Evolutionary conservation across 768 basidiomycete species (phyloP).

Genomic region (Macrolepiota dolichaula): DNA sequence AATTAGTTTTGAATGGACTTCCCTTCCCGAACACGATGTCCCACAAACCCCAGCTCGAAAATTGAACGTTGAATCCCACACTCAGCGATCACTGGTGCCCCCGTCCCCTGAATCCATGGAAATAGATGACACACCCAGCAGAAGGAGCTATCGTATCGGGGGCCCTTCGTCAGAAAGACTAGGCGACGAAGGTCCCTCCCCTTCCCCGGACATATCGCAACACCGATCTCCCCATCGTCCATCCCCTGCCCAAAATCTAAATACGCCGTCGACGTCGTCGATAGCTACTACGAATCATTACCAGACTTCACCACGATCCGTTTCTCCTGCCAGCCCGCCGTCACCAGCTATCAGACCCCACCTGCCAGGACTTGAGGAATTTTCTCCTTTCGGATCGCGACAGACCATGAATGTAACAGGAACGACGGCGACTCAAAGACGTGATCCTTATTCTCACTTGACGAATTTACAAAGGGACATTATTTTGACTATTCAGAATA

Average conservation of each 20-base stretch:
- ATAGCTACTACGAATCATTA: background rate
- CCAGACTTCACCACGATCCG: background rate
- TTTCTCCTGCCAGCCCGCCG: background rate
- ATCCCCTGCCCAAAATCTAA: slow-evolving; percentile 12
- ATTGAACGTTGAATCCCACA: background rate
- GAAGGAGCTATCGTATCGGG: background rate
- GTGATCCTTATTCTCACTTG: slow-evolving; percentile 21
- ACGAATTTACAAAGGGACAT: slow-evolving; percentile 20
- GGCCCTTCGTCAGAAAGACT: background rate
- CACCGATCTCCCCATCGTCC: slow-evolving; percentile 14
- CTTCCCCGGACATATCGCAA: background rate
- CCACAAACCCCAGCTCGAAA: background rate
- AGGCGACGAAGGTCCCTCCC: background rate
- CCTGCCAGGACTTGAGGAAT: background rate
- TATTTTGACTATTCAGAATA: slow-evolving; percentile 14
- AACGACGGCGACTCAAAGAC: background rate
- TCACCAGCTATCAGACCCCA: background rate
- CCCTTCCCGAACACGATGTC: background rate
- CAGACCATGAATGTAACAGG: background rate
- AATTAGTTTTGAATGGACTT: background rate
- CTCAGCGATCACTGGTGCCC: background rate
- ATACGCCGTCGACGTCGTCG: background rate
- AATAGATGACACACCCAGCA: background rate
- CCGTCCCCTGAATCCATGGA: no score
- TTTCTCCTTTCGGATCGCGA: background rate